These are phyloP conservation scores for Perkinsela sp. DNA, from an alignment of 208 protist genomes.

Conservation along the genomic window DNA sequence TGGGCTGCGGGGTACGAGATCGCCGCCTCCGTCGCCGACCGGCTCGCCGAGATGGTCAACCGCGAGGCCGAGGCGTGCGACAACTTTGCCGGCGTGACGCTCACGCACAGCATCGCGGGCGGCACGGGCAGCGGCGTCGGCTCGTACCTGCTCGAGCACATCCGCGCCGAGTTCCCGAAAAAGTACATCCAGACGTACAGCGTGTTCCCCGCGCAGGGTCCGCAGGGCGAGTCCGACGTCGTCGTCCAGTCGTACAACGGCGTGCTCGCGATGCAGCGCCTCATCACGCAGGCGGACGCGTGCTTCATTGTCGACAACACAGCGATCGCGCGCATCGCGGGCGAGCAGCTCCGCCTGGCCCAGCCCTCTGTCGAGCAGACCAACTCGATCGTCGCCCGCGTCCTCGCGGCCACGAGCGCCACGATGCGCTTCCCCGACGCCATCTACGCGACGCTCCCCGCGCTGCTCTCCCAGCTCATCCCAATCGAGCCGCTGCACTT, in stretches of 20 bases:
- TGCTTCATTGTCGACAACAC: constrained; percentile 97
- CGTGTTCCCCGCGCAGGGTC: constrained; percentile 82
- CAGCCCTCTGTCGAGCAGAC: constrained; percentile 82
- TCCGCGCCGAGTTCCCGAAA: constrained; percentile 91
- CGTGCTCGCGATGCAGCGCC: constrained; percentile 90
- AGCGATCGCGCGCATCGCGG: constrained; percentile 88
- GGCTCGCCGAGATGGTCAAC: constrained; percentile 96
- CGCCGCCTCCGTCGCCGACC: constrained; percentile 63
- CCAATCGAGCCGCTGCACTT: constrained; percentile 97
- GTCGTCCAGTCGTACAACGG: constrained; percentile 99
- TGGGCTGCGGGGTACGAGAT: constrained; percentile 86
- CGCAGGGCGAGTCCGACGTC: constrained; percentile 60
- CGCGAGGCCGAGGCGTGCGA: constrained; percentile 95
- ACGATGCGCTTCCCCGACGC: constrained; percentile 94
- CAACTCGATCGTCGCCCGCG: constrained; percentile 89
- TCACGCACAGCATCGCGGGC: constrained; percentile 96
- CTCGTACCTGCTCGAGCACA: constrained; percentile 85
- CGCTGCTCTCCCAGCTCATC: constrained; percentile 88
- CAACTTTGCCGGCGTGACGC: constrained; percentile 87
- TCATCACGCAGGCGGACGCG: constrained; percentile 83
- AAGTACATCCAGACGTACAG: constrained; percentile 97
- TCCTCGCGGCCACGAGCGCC: constrained; percentile 94
- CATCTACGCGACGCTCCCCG: constrained; percentile 89
- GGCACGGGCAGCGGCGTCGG: constrained; percentile 98
- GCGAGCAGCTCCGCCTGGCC: constrained; percentile 75